phyloP scores from a whole-genome alignment of 441 rosid species.

The Bruguiera hainesii region DNA sequence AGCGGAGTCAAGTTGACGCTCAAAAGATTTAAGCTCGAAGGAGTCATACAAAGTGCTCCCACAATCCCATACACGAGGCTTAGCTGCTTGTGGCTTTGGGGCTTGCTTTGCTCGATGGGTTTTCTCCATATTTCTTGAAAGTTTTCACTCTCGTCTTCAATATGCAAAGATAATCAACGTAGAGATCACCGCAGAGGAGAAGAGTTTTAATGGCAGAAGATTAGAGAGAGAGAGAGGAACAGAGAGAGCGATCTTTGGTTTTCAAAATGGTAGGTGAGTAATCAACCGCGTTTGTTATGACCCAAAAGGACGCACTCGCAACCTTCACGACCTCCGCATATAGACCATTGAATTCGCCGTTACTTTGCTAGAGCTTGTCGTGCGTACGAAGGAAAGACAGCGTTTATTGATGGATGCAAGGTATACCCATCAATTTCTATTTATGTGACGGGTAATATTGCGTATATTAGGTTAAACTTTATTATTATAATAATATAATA shows the following conservation, averaged over 20 bases:
- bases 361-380: neutral
- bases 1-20: slow-evolving; percentile 71
- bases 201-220: slow-evolving; percentile 1
- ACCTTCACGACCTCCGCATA: slow-evolving; percentile 31
- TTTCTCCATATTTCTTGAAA: slow-evolving; percentile 21
- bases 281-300: slow-evolving; percentile 25
- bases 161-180: too few species aligned
- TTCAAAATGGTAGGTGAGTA: slow-evolving; percentile 18
- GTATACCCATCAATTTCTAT: too few species aligned
- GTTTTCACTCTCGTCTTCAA: neutral
- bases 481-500: neutral
- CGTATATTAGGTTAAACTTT: neutral
- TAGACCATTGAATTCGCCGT: slow-evolving; percentile 27
- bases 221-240: neutral
- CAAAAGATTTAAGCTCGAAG: slow-evolving; percentile 71
- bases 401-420: slow-evolving; percentile 18
- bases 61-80: slow-evolving; percentile 67
- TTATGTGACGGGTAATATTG: too few species aligned
- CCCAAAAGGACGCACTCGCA: slow-evolving; percentile 3
- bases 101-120: slow-evolving; percentile 12
- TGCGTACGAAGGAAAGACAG: neutral
- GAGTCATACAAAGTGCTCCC: slow-evolving; percentile 80
- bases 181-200: neutral
- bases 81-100: neutral
- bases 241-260: neutral